phyloP scores from a whole-genome alignment of 169 alveolate genomes.

The Cryptosporidium ubiquitum region DNA sequence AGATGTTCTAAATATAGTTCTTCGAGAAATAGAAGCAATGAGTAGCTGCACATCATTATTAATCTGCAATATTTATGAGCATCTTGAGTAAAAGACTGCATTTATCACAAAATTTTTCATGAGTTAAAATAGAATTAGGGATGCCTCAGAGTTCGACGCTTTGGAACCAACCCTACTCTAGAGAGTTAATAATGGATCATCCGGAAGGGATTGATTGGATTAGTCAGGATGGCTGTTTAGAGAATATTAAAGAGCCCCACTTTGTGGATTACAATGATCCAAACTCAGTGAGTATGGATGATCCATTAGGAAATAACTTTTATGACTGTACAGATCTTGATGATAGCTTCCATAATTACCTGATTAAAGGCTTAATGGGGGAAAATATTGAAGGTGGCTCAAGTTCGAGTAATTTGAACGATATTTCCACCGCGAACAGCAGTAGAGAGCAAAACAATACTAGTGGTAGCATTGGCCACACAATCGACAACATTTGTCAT shows the following conservation, averaged over 20 bases:
- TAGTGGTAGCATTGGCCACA: background rate
- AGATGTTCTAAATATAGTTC: background rate
- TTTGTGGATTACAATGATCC: background rate
- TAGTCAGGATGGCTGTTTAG: constrained; percentile 19
- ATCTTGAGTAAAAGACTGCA: constrained; percentile 1
- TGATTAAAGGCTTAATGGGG: constrained; percentile 54
- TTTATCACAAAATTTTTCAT: background rate
- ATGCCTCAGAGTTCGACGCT: constrained; percentile 28
- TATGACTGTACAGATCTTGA: constrained; percentile 63
- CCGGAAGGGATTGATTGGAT: constrained; percentile 52
- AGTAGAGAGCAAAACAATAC: background rate
- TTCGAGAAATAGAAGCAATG: constrained; percentile 7
- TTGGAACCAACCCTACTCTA: constrained; percentile 45
- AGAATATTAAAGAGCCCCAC: constrained; percentile 10
- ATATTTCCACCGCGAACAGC: background rate
- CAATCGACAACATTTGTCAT: background rate
- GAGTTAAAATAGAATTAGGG: background rate
- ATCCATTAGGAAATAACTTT: constrained; percentile 24
- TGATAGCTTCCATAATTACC: constrained; percentile 40
- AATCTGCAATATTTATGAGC: constrained; percentile 1
- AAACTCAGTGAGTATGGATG: background rate
- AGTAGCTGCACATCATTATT: background rate
- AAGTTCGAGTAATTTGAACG: background rate
- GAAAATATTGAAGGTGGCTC: background rate
- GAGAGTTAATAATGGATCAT: constrained; percentile 34